phyloP scores from a whole-genome alignment of 2,329 filamentous ascomycete species.

The Aspergillus fijiensis region DNA sequence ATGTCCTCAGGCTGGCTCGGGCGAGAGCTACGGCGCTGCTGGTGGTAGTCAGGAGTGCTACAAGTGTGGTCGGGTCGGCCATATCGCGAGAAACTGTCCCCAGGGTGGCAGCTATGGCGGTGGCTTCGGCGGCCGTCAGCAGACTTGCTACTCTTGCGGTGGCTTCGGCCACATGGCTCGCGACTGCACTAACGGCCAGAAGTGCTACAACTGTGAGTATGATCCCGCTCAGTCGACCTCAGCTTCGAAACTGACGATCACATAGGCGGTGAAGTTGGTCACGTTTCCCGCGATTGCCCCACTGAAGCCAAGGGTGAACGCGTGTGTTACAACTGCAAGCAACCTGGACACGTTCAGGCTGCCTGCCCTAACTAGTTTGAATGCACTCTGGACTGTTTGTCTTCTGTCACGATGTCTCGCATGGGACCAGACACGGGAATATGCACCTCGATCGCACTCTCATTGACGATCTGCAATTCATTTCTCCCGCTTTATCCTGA shows the following conservation, averaged over 20 bases:
- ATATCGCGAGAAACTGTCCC: slow-evolving; percentile 75
- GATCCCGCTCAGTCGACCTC: not conserved
- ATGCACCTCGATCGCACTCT: slow-evolving; percentile 15
- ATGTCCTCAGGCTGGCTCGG: slow-evolving; percentile 49
- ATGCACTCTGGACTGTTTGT: slow-evolving; percentile 24
- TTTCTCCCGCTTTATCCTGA: slow-evolving; percentile 27
- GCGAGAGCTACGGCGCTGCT: slow-evolving; percentile 48
- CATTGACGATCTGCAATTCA: slow-evolving; percentile 27
- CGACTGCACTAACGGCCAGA: slow-evolving; percentile 98
- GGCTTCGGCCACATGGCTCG: slow-evolving; percentile 96
- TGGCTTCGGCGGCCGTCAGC: slow-evolving; percentile 57
- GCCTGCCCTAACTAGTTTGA: slow-evolving; percentile 76
- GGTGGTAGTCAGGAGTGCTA: slow-evolving; percentile 74
- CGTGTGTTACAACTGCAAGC: slow-evolving; percentile 96
- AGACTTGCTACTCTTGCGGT: slow-evolving; percentile 98
- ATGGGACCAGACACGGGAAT: slow-evolving; percentile 17
- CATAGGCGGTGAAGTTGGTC: slow-evolving; percentile 78
- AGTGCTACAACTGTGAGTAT: slow-evolving; percentile 94
- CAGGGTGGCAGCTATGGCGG: slow-evolving; percentile 48
- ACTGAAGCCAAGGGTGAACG: slow-evolving; percentile 88
- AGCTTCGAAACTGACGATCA: slow-evolving; percentile 7
- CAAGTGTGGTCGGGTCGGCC: slow-evolving; percentile 95
- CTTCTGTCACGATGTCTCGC: slow-evolving; percentile 26
- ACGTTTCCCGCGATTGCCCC: slow-evolving; percentile 93
- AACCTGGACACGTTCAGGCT: slow-evolving; percentile 87